Conservation (phyloP, 768 basidiomycete genomes). For the Exidia glandulosa region DNA sequence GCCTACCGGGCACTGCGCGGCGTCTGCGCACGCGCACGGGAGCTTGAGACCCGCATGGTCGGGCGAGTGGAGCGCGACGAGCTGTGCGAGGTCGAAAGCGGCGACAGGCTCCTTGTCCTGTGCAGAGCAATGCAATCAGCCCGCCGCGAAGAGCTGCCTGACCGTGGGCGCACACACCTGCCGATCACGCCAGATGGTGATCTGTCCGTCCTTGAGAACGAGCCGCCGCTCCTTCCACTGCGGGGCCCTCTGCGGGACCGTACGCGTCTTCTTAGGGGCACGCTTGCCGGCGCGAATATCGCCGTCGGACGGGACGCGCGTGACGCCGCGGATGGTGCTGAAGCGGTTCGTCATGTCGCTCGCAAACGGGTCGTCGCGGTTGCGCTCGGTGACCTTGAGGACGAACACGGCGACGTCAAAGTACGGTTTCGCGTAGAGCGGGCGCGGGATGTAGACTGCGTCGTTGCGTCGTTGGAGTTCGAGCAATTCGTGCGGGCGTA, state of each 20-base stretch:
- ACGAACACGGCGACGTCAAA: not conserved
- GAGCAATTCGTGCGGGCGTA: constrained; percentile 54
- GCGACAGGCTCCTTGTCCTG: not conserved
- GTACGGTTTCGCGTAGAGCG: not conserved
- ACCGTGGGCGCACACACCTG: not conserved
- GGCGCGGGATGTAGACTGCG: not conserved
- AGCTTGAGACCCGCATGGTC: not conserved
- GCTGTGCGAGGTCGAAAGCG: not conserved
- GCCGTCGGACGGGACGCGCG: too few relatives aligned
- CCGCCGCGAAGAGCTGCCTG: too few relatives aligned
- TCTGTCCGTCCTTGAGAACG: not conserved
- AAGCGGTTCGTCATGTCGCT: too few relatives aligned
- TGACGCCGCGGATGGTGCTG: too few relatives aligned
- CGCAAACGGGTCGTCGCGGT: too few relatives aligned
- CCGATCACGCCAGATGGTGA: not conserved
- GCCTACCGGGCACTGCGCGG: not conserved
- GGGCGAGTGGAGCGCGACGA: not conserved
- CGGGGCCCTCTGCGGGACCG: too few relatives aligned
- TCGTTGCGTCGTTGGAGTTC: constrained; percentile 42
- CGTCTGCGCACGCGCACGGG: not conserved
- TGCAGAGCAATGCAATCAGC: too few relatives aligned
- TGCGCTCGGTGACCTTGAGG: not conserved
- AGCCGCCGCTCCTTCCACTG: not conserved
- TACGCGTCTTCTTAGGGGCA: too few relatives aligned
- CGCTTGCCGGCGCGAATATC: too few relatives aligned